Percentiles rank a stretch among this genome's conserved stretches.
Evolutionary conservation across 805 yeast genomes (phyloP).

Genomic region (Wickerhamiella azymoides): DNA sequence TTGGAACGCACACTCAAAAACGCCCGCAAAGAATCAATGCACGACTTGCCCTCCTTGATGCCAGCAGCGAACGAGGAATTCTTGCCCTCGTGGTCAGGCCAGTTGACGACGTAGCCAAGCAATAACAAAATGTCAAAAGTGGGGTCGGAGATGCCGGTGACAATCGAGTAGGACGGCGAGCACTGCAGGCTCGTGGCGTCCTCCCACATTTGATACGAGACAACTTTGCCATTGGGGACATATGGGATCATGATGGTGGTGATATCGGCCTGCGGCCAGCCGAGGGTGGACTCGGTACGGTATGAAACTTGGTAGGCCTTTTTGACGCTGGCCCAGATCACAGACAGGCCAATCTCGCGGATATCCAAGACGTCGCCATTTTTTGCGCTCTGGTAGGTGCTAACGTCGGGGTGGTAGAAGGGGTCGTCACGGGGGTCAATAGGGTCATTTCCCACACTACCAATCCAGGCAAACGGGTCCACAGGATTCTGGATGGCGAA

Average conservation of each 20-base stretch:
- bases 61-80: conserved; percentile 18
- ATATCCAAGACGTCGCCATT: conserved; percentile 14
- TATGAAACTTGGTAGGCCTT: conserved; percentile 12
- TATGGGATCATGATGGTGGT: conserved; percentile 14
- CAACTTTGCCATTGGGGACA: conserved; percentile 8
- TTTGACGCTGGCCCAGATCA: conserved; percentile 5
- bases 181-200: conserved; percentile 17
- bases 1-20: conserved; percentile 11
- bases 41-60: conserved; percentile 18
- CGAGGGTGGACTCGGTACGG: conserved; percentile 9
- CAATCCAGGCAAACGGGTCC: conserved; percentile 3
- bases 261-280: conserved; percentile 10
- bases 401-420: conserved; percentile 12
- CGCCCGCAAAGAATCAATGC: conserved; percentile 23
- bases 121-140: conserved; percentile 12
- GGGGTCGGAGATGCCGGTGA: conserved; percentile 10
- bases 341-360: conserved; percentile 13
- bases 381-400: conserved; percentile 4
- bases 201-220: conserved; percentile 18
- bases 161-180: conserved; percentile 17
- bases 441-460: neutral
- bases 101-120: conserved; percentile 15
- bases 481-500: conserved; percentile 2
- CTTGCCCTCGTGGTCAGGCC: conserved; percentile 20
- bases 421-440: conserved; percentile 12